Evolutionary conservation across 345 rosid species (phyloP).

Genomic region (Linum tenue): DNA sequence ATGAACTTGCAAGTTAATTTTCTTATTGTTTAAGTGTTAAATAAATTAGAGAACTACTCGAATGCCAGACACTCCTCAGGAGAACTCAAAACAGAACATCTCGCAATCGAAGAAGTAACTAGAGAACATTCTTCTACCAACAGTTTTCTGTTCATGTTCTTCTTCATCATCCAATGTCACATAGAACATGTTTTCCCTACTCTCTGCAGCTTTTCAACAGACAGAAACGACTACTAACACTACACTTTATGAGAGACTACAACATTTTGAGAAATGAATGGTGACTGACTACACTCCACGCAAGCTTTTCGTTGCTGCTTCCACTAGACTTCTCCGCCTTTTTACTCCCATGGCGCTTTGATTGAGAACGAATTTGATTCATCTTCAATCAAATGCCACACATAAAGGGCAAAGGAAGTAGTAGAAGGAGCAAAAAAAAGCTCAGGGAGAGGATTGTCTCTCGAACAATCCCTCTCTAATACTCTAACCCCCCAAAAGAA

Average conservation of each 20-base stretch:
- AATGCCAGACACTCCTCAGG: too few relatives aligned
- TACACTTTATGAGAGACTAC: not conserved
- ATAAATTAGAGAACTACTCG: too few relatives aligned
- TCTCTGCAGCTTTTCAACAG: not conserved
- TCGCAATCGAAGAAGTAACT: too few relatives aligned
- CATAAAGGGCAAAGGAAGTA: slow-evolving; percentile 45
- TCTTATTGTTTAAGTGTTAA: too few relatives aligned
- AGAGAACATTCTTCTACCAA: too few relatives aligned
- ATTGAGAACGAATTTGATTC: too few relatives aligned
- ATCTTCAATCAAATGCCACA: not conserved
- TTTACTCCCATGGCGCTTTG: not conserved
- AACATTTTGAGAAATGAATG: too few relatives aligned
- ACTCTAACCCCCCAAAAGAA: not conserved
- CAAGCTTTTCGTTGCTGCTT: slow-evolving; percentile 99
- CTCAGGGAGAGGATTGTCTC: slow-evolving; percentile 35
- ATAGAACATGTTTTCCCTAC: not conserved
- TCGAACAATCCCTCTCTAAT: not conserved
- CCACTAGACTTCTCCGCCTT: slow-evolving; percentile 68
- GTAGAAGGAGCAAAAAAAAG: slow-evolving; percentile 97
- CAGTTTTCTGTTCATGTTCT: too few relatives aligned
- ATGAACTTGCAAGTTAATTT: too few relatives aligned
- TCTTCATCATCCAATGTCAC: not conserved
- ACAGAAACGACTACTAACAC: not conserved
- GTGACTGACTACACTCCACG: slow-evolving; percentile 20
- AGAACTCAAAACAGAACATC: too few relatives aligned